Conservation (phyloP, 73 alveolate genomes). For the Uronychia binucleata region DNA sequence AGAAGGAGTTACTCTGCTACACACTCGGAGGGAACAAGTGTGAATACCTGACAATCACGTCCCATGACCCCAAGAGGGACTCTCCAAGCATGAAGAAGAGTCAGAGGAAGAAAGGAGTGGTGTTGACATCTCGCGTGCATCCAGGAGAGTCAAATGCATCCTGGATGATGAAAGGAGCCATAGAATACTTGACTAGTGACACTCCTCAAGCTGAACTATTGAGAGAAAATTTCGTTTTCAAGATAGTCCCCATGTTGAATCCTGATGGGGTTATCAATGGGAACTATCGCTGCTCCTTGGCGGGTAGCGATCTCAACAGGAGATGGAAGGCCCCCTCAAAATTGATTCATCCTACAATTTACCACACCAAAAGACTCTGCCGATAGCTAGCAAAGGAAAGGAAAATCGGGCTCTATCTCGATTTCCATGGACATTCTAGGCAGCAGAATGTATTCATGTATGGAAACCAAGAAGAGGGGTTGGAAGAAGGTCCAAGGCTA, state of each 20-base stretch:
- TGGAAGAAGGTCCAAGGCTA: constrained; percentile 67
- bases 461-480: constrained; percentile 68
- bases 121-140: not conserved
- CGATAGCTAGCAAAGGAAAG: constrained; percentile 73
- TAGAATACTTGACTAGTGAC: constrained; percentile 64
- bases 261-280: constrained; percentile 87
- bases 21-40: not conserved
- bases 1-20: not conserved
- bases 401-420: constrained; percentile 66
- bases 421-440: constrained; percentile 86
- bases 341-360: constrained; percentile 80
- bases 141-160: constrained; percentile 15
- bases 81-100: not conserved
- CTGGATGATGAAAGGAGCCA: constrained; percentile 65
- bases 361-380: constrained; percentile 73
- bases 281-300: constrained; percentile 75
- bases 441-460: constrained; percentile 76
- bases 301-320: constrained; percentile 83
- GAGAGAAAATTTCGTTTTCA: constrained; percentile 71
- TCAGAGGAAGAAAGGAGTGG: not conserved
- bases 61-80: not conserved
- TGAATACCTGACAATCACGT: not conserved
- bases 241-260: constrained; percentile 85
- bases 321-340: constrained; percentile 78
- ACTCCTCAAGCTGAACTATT: constrained; percentile 70